Evolutionary conservation across 495 filamentous ascomycete species (phyloP).

Genomic region (Podospora didyma): DNA sequence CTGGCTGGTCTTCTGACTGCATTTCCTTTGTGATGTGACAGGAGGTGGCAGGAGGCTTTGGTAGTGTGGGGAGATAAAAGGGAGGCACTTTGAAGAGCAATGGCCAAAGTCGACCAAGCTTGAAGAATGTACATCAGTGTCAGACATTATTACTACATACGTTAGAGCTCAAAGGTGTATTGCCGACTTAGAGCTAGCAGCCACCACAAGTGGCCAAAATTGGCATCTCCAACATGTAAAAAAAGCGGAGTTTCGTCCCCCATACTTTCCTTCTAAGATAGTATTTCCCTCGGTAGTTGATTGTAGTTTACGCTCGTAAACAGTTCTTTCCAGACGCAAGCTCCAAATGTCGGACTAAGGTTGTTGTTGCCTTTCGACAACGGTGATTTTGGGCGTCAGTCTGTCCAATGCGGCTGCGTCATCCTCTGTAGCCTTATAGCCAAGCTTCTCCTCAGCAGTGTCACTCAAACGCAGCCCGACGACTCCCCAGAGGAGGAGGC

Average conservation of each 20-base stretch:
- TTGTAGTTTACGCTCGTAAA: too few relatives aligned
- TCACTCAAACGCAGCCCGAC: slow-evolving; percentile 38
- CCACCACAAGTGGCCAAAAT: slow-evolving; percentile 8
- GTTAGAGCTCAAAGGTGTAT: background rate
- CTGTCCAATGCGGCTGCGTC: slow-evolving; percentile 38
- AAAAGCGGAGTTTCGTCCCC: too few relatives aligned
- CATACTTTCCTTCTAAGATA: too few relatives aligned
- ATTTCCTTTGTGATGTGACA: slow-evolving; percentile 4
- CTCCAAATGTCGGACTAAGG: background rate
- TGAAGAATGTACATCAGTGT: slow-evolving; percentile 25
- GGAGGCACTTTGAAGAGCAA: slow-evolving; percentile 2
- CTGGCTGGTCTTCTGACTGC: background rate
- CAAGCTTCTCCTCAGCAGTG: slow-evolving; percentile 38
- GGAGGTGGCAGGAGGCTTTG: background rate
- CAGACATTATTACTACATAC: slow-evolving; percentile 12
- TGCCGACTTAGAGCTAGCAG: background rate
- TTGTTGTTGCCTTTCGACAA: slow-evolving; percentile 25
- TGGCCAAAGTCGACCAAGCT: background rate
- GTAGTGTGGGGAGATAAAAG: background rate
- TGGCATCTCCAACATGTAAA: too few relatives aligned
- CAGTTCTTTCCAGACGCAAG: too few relatives aligned
- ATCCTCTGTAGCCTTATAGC: slow-evolving; percentile 40
- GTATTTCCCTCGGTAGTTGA: too few relatives aligned
- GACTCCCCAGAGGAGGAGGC: slow-evolving; percentile 40
- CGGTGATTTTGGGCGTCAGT: slow-evolving; percentile 34